phyloP scores from a whole-genome alignment of 1,139 yeast genomes.

The Eremothecium coryli region DNA sequence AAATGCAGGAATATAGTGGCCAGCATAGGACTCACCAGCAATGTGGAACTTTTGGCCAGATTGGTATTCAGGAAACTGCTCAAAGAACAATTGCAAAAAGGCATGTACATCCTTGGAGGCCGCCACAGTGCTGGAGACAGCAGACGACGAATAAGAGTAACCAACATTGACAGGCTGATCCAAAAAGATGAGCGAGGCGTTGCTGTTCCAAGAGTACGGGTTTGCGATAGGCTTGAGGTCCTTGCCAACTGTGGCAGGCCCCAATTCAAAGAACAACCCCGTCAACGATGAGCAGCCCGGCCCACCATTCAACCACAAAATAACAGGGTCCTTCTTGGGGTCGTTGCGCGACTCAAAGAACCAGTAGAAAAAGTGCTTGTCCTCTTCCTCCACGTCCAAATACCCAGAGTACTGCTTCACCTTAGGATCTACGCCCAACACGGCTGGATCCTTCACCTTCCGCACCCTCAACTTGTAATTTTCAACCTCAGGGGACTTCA shows the following conservation, averaged over 20 bases:
- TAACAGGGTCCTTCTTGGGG: slow-evolving; percentile 74
- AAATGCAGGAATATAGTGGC: slow-evolving; percentile 92
- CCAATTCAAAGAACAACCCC: slow-evolving; percentile 86
- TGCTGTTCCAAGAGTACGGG: slow-evolving; percentile 79
- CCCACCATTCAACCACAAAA: slow-evolving; percentile 86
- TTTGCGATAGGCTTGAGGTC: slow-evolving; percentile 64
- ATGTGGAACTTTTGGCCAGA: slow-evolving; percentile 65
- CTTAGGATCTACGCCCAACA: slow-evolving; percentile 59
- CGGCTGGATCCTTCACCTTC: slow-evolving; percentile 39
- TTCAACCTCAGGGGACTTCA: slow-evolving; percentile 32
- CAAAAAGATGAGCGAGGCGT: slow-evolving; percentile 82
- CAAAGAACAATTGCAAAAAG: slow-evolving; percentile 79
- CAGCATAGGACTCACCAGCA: slow-evolving; percentile 98
- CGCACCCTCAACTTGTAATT: slow-evolving; percentile 56
- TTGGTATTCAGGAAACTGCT: slow-evolving; percentile 79
- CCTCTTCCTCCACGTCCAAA: slow-evolving; percentile 73
- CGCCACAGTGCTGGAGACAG: slow-evolving; percentile 67
- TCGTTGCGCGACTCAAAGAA: slow-evolving; percentile 85
- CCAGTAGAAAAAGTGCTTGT: slow-evolving; percentile 80
- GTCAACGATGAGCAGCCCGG: slow-evolving; percentile 88
- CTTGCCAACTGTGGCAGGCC: slow-evolving; percentile 66
- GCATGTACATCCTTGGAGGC: slow-evolving; percentile 94
- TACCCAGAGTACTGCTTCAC: slow-evolving; percentile 84
- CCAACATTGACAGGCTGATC: slow-evolving; percentile 97
- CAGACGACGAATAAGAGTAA: slow-evolving; percentile 62